phyloP scores from a whole-genome alignment of 305 asterid species.

The Plantago lanceolata region DNA sequence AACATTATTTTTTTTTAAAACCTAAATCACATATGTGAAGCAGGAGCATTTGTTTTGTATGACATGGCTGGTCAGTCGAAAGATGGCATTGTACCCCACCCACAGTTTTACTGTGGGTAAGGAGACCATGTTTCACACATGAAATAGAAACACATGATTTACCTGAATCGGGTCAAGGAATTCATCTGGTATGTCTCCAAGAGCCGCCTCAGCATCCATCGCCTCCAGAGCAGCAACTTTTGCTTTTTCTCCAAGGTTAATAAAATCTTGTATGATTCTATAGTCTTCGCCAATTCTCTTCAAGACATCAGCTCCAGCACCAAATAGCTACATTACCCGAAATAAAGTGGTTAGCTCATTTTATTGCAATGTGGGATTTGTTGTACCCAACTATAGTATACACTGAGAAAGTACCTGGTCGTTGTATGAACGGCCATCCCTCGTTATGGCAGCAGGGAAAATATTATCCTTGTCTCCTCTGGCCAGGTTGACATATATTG shows the following conservation, averaged over 20 bases:
- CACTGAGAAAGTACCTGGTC: conserved; percentile 51
- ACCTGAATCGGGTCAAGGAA: conserved; percentile 99
- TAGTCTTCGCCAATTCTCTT: conserved; percentile 74
- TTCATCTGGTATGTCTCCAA: conserved; percentile 97
- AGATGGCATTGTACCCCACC: not conserved
- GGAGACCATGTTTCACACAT: not conserved
- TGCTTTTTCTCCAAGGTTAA: conserved; percentile 74
- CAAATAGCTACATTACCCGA: conserved; percentile 56
- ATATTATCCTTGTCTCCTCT: conserved; percentile 71
- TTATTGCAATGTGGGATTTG: not conserved
- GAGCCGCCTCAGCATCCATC: conserved; percentile 89
- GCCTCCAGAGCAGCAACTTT: conserved; percentile 82
- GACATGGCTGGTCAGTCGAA: not conserved
- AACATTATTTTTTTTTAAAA: not conserved
- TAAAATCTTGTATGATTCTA: conserved; percentile 65
- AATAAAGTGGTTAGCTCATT: conserved; percentile 21
- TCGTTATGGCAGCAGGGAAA: conserved; percentile 79
- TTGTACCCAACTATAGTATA: not conserved
- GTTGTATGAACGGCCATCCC: conserved; percentile 90
- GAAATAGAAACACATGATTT: conserved; percentile 11
- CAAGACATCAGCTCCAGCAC: conserved; percentile 77
- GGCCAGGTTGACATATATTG: conserved; percentile 84
- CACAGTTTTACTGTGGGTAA: not conserved
- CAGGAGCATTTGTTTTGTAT: not conserved
- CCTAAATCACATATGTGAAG: not conserved